Evolutionary conservation across 2,329 filamentous ascomycete species (phyloP).

Genomic region (Dichotomopilus funicola): DNA sequence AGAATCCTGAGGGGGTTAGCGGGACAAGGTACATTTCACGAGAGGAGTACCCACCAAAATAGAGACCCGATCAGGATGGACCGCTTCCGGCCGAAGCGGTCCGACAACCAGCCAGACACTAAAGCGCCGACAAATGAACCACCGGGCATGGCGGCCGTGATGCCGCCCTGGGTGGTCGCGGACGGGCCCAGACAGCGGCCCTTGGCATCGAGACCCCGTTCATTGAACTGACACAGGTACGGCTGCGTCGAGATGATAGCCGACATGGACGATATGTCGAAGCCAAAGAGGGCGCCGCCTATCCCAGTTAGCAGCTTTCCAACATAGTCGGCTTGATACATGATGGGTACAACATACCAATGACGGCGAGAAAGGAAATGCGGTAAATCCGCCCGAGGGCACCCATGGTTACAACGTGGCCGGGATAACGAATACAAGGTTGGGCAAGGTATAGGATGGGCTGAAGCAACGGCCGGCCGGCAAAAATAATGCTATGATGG

Average conservation of each 20-base stretch:
- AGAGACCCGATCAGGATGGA: conserved; percentile 45
- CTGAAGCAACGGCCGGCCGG: too few relatives aligned
- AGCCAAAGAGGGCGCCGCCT: conserved; percentile 38
- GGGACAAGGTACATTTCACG: neutral
- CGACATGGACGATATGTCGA: conserved; percentile 41
- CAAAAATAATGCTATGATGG: too few relatives aligned
- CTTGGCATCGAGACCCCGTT: conserved; percentile 30
- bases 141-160: conserved; percentile 64
- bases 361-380: conserved; percentile 38
- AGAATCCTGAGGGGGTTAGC: conserved; percentile 33
- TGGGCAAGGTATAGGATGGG: too few relatives aligned
- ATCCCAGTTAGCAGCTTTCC: neutral
- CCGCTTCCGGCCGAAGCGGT: conserved; percentile 43
- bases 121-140: conserved; percentile 63
- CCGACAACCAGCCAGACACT: conserved; percentile 52
- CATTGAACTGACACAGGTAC: conserved; percentile 39
- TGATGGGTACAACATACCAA: conserved; percentile 28
- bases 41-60: conserved; percentile 39
- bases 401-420: conserved; percentile 14
- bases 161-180: conserved; percentile 50
- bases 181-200: conserved; percentile 45
- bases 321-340: neutral
- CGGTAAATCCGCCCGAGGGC: conserved; percentile 36
- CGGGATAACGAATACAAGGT: too few relatives aligned
- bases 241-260: conserved; percentile 37